Evolutionary conservation across 2,329 filamentous ascomycete genomes (phyloP).

Genomic region (Calonectria hawksworthii): DNA sequence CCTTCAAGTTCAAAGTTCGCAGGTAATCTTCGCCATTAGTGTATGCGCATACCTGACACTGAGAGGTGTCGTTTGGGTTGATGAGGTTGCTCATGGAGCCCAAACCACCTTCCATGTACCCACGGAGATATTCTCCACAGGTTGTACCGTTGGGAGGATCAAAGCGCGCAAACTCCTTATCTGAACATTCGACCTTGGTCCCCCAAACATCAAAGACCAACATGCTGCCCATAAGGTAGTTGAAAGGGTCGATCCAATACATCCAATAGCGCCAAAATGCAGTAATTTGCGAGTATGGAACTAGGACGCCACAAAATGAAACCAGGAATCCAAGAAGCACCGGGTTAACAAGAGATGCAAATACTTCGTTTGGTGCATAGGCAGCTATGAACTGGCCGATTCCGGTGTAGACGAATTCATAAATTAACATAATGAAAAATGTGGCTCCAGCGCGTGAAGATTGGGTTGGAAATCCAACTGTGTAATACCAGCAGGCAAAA

Average conservation of each 20-base stretch:
- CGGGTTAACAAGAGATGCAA: constrained; percentile 70
- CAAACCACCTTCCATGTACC: constrained; percentile 61
- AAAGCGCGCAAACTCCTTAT: constrained; percentile 65
- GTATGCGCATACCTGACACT: constrained; percentile 74
- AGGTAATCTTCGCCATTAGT: constrained; percentile 72
- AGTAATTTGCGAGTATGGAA: constrained; percentile 74
- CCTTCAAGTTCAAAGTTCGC: constrained; percentile 68
- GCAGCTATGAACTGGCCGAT: constrained; percentile 76
- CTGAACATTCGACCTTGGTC: constrained; percentile 59
- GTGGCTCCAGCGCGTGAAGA: constrained; percentile 64
- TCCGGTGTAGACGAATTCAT: constrained; percentile 72
- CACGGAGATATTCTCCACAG: constrained; percentile 69
- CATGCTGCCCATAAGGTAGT: constrained; percentile 71
- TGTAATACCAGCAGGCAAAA: constrained; percentile 71
- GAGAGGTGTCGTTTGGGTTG: constrained; percentile 69
- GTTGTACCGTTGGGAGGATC: constrained; percentile 65
- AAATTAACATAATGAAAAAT: constrained; percentile 69
- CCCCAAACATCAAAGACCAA: constrained; percentile 66
- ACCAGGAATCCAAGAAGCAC: constrained; percentile 71
- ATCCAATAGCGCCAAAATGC: constrained; percentile 79
- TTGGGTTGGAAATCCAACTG: constrained; percentile 63
- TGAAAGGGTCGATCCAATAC: constrained; percentile 73
- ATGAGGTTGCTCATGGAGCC: constrained; percentile 66
- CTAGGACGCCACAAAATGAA: constrained; percentile 81
- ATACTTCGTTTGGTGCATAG: constrained; percentile 72